Base-by-base conservation (phyloP, 305 asterid species). In the Solanum aculeatissimum region DNA sequence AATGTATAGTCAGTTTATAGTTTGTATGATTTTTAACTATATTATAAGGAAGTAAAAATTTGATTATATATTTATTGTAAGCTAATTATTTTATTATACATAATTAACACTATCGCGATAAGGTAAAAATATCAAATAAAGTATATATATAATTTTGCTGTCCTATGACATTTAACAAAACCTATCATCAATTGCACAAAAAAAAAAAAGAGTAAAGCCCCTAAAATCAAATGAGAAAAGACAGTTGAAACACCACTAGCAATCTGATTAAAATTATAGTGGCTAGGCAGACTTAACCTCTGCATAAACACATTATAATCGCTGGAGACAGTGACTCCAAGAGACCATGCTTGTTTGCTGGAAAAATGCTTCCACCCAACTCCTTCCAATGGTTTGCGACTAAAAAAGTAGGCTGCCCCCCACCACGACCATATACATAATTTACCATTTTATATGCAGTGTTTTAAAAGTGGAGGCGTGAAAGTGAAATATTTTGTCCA, bases 291-390 rank as follows among this genome's bases (percentile, higher is more conserved):
- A 86, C 49, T 70, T 68, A 57, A 58, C 63, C 74, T 80, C 49
- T 54, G 85, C 54, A 89, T 54, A 77, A 77, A 49, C 62, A 71
- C 83, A 85, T 74, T 80, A 80, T 80, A 53, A 83, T 35, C 82
- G 51, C 49, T 25, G 23, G 54, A 84, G 81, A 43, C 81, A 80
- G 62, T 9, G 75, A 40, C 62, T 38, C 55, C 85, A 58, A 85
- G 79, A 74, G 87, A 86, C 90, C 93, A 89, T 92, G 91, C 92
- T 74, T 85, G 87, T 90, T 91, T 92, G 92, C 91, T 85, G 95
- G 94, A 86, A 78, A 81, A 87, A 72, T 86, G 89, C 82, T 77
- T 86, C 91, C 62, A 63, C 40, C 62, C 23, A 79, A 80, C 86
- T 38, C 21, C 38, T 38, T 25, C 13, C 65, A 49, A 62, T 27